These are phyloP conservation scores for Fusarium scirpi DNA, from an alignment of 2,329 filamentous ascomycete genomes.

Conservation along the genomic window DNA sequence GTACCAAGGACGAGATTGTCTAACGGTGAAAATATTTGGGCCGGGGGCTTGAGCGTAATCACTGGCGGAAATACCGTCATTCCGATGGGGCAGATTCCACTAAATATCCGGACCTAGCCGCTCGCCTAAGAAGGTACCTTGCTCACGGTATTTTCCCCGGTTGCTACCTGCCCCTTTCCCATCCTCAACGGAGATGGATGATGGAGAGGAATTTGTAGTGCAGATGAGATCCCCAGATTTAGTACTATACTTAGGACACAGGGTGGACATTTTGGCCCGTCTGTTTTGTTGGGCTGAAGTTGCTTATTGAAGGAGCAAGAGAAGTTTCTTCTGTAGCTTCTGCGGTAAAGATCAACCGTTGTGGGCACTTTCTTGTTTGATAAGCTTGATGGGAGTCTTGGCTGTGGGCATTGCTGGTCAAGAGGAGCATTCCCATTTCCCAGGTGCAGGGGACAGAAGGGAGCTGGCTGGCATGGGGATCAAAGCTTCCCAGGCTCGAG, in stretches of 20 bases:
- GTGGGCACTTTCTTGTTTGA: neutral
- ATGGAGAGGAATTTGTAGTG: neutral
- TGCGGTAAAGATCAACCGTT: neutral
- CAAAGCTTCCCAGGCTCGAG: neutral
- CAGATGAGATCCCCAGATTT: neutral
- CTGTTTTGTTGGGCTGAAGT: neutral
- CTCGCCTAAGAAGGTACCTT: neutral
- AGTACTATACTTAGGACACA: neutral
- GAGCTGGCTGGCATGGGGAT: neutral
- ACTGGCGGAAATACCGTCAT: neutral
- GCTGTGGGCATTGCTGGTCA: neutral
- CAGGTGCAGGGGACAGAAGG: neutral
- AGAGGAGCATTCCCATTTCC: neutral
- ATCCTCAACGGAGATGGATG: neutral
- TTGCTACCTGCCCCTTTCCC: neutral
- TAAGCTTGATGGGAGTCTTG: neutral
- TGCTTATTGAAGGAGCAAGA: neutral
- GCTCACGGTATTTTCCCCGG: neutral
- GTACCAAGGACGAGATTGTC: neutral
- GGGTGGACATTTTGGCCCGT: neutral
- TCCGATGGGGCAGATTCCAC: neutral
- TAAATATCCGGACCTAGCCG: neutral
- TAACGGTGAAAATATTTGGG: neutral
- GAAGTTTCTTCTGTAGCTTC: neutral
- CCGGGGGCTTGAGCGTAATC: neutral